A percentile compares a stretch with the other conserved stretches of the same genome.
Evolutionary conservation across 345 rosid species (phyloP).

Genomic region (Citrus cavaleriei): DNA sequence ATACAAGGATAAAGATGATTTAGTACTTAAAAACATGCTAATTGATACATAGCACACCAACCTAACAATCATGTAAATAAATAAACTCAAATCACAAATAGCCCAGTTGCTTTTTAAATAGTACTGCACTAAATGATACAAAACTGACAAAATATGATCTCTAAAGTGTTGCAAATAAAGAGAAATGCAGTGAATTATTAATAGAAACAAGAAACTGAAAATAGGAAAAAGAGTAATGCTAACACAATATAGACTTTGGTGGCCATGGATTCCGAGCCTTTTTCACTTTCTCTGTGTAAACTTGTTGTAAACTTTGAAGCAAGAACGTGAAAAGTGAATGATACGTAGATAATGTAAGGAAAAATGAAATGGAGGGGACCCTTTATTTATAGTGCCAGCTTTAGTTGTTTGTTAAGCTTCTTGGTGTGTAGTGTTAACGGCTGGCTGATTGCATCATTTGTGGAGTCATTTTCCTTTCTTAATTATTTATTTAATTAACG

Average conservation of each 20-base stretch:
- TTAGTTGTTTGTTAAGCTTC: background rate
- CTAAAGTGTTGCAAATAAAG: background rate
- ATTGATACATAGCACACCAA: background rate
- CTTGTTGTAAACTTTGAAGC: background rate
- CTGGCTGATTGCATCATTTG: conserved; percentile 14
- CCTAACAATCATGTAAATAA: background rate
- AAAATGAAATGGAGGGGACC: conserved; percentile 8
- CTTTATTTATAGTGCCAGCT: conserved; percentile 26
- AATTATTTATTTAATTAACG: background rate
- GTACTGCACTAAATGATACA: background rate
- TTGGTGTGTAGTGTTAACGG: conserved; percentile 6
- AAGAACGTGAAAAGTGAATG: background rate
- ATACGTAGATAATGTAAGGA: conserved; percentile 1
- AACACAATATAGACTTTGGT: conserved; percentile 59
- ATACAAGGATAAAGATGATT: too few species aligned
- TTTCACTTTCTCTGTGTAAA: too few species aligned
- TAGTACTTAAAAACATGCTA: background rate
- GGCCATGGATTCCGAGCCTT: conserved; percentile 41
- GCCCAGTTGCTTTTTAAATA: background rate
- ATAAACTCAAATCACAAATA: background rate
- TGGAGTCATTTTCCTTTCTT: background rate
- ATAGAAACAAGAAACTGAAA: background rate
- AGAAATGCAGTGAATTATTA: background rate
- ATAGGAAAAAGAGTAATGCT: conserved; percentile 3
- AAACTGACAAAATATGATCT: background rate